Conservation (phyloP, 2,329 filamentous ascomycete species). For the Beauveria caledonica region DNA sequence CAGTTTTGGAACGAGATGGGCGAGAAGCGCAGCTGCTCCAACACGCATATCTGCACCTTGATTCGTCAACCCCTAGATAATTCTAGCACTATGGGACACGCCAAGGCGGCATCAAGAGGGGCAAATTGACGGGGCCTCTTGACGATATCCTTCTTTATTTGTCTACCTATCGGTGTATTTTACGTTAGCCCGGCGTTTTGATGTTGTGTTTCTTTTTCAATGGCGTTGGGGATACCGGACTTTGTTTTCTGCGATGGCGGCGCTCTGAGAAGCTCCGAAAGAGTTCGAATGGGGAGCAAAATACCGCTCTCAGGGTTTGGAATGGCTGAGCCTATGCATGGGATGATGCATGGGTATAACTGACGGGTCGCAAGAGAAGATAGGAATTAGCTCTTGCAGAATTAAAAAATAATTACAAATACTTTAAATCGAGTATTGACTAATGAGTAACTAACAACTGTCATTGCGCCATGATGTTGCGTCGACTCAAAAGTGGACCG, state of each 20-base stretch:
- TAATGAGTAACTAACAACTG: not conserved
- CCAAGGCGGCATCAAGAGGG: not conserved
- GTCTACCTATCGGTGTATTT: slow-evolving; percentile 19
- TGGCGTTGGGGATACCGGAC: not conserved
- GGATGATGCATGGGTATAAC: slow-evolving; percentile 2
- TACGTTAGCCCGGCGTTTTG: slow-evolving; percentile 27
- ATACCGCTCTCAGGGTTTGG: not conserved
- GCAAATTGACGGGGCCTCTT: not conserved
- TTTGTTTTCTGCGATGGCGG: not conserved
- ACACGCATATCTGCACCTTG: slow-evolving; percentile 44
- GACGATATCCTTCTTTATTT: slow-evolving; percentile 16
- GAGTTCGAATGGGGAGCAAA: not conserved
- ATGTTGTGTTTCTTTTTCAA: not conserved
- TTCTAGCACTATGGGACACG: slow-evolving; percentile 14
- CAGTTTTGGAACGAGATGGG: slow-evolving; percentile 72
- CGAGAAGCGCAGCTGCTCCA: slow-evolving; percentile 56
- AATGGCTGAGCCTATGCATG: not conserved
- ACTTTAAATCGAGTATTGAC: not conserved
- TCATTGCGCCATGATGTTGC: not conserved
- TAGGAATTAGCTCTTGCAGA: slow-evolving; percentile 1
- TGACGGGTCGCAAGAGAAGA: slow-evolving; percentile 6
- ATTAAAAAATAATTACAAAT: slow-evolving; percentile 1
- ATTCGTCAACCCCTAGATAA: slow-evolving; percentile 38
- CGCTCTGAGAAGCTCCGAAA: not conserved
- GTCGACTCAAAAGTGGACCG: slow-evolving; percentile 5